Percentiles rank a stretch among this genome's conserved stretches.
phyloP scores from a whole-genome alignment of 768 basidiomycete genomes.

The Leccinum pellstonianum region DNA sequence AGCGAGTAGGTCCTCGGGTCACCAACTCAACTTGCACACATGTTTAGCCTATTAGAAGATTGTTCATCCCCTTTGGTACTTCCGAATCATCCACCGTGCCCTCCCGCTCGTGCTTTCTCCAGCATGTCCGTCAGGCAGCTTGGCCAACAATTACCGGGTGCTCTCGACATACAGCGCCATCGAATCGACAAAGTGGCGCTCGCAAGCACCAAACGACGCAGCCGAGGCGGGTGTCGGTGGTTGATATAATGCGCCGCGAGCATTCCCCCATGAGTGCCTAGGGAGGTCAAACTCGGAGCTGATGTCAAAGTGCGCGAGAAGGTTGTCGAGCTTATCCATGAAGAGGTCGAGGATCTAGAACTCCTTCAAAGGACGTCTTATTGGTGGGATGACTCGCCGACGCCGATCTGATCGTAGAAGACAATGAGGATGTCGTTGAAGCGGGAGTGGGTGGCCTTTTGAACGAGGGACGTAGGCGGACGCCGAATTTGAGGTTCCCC shows the following conservation, averaged over 20 bases:
- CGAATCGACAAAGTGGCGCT: constrained; percentile 31
- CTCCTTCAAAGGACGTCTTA: constrained; percentile 14
- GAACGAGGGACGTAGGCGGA: no score
- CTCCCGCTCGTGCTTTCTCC: constrained; percentile 31
- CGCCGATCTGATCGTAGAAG: constrained; percentile 33
- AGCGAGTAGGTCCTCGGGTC: constrained; percentile 34
- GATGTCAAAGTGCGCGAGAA: constrained; percentile 44
- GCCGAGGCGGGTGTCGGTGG: constrained; percentile 37
- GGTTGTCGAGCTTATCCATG: constrained; percentile 35
- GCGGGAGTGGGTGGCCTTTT: constrained; percentile 2
- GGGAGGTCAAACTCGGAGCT: constrained; percentile 41
- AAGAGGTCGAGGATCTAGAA: constrained; percentile 53
- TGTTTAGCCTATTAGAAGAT: constrained; percentile 34
- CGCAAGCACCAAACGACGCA: constrained; percentile 37
- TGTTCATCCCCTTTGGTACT: constrained; percentile 33
- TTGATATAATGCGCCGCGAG: constrained; percentile 43
- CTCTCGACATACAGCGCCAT: constrained; percentile 29
- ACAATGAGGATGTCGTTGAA: constrained; percentile 39
- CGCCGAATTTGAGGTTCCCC: no score
- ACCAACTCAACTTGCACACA: constrained; percentile 32
- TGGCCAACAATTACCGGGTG: constrained; percentile 23
- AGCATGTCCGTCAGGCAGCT: constrained; percentile 32
- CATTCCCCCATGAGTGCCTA: constrained; percentile 62
- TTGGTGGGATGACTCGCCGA: neutral
- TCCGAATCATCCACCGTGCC: constrained; percentile 31